Evolutionary conservation across 2,329 filamentous ascomycete species (phyloP).

Genomic region (Seiridium unicorne): DNA sequence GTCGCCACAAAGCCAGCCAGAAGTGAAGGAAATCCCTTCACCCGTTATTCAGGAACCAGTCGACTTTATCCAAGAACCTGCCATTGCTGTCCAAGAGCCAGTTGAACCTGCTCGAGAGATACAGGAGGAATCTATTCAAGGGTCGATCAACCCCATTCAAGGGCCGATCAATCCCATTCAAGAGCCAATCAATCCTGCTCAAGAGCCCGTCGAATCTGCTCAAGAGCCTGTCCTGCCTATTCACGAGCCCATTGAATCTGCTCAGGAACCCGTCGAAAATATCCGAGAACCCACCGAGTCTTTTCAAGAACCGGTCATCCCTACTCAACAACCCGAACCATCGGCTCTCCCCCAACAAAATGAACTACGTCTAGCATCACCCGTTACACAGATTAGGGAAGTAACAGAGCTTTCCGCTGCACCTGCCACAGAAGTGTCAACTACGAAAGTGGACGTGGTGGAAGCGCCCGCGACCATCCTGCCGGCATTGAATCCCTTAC

Average conservation of each 20-base stretch:
- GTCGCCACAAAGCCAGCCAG: not conserved
- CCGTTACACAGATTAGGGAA: not conserved
- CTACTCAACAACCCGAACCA: not conserved
- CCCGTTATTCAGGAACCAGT: not conserved
- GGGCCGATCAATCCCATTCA: too few species aligned
- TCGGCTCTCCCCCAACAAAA: too few species aligned
- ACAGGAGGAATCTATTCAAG: too few species aligned
- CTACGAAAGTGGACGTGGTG: not conserved
- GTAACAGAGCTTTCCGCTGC: not conserved
- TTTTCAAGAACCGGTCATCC: too few species aligned
- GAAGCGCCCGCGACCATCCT: not conserved
- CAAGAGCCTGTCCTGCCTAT: not conserved
- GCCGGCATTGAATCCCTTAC: slow-evolving; percentile 6
- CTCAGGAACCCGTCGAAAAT: not conserved
- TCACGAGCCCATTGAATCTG: not conserved
- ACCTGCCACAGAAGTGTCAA: not conserved
- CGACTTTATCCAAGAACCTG: too few species aligned
- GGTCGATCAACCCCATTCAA: too few species aligned
- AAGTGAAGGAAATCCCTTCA: not conserved
- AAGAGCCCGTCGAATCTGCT: not conserved
- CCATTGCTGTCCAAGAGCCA: too few species aligned
- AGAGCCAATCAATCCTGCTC: too few species aligned
- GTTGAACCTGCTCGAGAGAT: too few species aligned
- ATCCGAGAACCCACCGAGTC: not conserved
- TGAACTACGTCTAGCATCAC: not conserved